Percentiles rank a stretch among this genome's conserved stretches.
phyloP scores from a whole-genome alignment of 352 stramenopile genomes.

The Phytophthora boehmeriae region DNA sequence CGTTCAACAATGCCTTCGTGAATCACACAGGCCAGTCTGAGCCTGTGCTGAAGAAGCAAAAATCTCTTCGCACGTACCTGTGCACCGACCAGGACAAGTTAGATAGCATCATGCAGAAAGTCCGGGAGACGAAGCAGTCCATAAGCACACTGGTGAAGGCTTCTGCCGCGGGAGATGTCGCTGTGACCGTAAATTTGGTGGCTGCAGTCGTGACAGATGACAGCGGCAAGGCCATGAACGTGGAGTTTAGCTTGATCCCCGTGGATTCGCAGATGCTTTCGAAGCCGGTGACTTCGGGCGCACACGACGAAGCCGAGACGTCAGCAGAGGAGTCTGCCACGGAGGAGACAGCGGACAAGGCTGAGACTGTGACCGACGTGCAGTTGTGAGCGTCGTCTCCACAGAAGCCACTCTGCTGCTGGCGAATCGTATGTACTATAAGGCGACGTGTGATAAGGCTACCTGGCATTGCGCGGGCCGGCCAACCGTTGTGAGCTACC shows the following conservation, averaged over 20 bases:
- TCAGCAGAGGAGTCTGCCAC: conserved; percentile 39
- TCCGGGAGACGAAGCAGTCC: conserved; percentile 52
- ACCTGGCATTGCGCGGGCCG: neutral
- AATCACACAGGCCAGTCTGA: conserved; percentile 52
- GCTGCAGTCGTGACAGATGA: conserved; percentile 60
- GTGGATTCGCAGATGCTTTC: conserved; percentile 22
- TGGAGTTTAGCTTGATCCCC: conserved; percentile 72
- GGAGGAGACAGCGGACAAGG: conserved; percentile 23
- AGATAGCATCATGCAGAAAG: conserved; percentile 50
- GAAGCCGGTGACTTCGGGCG: neutral
- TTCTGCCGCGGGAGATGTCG: conserved; percentile 20
- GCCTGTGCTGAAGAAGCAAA: conserved; percentile 62
- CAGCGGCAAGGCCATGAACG: conserved; percentile 49
- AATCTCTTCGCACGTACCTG: conserved; percentile 54
- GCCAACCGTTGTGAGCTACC: conserved; percentile 8
- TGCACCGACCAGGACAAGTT: conserved; percentile 52
- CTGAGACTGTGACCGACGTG: conserved; percentile 27
- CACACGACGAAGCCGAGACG: conserved; percentile 37
- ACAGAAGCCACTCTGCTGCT: neutral
- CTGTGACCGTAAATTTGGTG: conserved; percentile 47
- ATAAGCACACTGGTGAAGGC: conserved; percentile 45
- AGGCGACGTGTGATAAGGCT: conserved; percentile 11
- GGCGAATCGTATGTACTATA: conserved; percentile 23
- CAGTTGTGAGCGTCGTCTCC: conserved; percentile 14
- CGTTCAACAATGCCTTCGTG: conserved; percentile 68